Conservation (phyloP, 1,284 basidiomycete species). For the Fomitopsis pinicola region DNA sequence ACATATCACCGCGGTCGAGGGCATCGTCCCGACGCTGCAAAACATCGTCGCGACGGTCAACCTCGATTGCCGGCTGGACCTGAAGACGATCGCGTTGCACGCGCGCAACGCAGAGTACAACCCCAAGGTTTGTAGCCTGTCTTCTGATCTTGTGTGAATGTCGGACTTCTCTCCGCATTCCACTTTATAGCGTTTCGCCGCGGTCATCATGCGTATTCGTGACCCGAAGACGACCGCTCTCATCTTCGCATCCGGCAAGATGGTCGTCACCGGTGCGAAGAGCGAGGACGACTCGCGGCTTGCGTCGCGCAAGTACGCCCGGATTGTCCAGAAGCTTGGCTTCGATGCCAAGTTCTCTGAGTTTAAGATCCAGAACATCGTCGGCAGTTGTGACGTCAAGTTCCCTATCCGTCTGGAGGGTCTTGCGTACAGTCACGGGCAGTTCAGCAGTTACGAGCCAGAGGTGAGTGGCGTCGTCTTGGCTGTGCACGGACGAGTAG, state of each 20-base stretch:
- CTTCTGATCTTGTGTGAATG: slow-evolving; percentile 42
- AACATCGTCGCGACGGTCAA: slow-evolving; percentile 99
- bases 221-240: slow-evolving; percentile 99
- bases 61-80: slow-evolving; percentile 92
- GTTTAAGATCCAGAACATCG: slow-evolving; percentile 99
- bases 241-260: slow-evolving; percentile 99
- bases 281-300: slow-evolving; percentile 97
- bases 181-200: slow-evolving; percentile 89
- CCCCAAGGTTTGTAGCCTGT: slow-evolving; percentile 86
- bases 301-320: slow-evolving; percentile 97
- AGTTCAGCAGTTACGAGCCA: slow-evolving; percentile 97
- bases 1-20: slow-evolving; percentile 91
- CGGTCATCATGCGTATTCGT: slow-evolving; percentile 99
- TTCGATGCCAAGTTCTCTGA: slow-evolving; percentile 99
- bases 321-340: slow-evolving; percentile 99
- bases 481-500: not conserved
- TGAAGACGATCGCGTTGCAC: slow-evolving; percentile 98
- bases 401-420: slow-evolving; percentile 99
- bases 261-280: slow-evolving; percentile 99
- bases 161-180: slow-evolving; percentile 56
- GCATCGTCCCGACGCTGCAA: slow-evolving; percentile 92
- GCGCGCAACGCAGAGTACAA: slow-evolving; percentile 99
- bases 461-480: slow-evolving; percentile 59
- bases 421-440: slow-evolving; percentile 96
- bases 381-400: slow-evolving; percentile 97